Conservation (phyloP, 2,329 filamentous ascomycete species). For the Pyrenochaeta sp. region DNA sequence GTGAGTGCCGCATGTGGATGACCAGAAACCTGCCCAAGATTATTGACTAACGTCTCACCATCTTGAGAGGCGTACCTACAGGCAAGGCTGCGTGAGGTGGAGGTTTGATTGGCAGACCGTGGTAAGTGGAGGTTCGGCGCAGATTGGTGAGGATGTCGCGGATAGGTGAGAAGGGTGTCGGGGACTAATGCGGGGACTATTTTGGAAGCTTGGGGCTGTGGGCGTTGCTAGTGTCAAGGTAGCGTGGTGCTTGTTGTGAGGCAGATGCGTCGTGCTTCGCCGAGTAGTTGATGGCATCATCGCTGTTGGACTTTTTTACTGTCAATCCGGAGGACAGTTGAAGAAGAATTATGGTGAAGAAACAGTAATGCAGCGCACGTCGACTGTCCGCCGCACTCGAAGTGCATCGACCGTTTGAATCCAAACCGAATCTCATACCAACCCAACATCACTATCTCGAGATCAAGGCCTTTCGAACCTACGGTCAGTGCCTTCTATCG, state of each 20-base stretch:
- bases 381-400: too few relatives aligned
- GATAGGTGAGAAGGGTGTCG: not conserved
- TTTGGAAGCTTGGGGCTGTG: slow-evolving; percentile 3
- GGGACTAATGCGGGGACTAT: slow-evolving; percentile 5
- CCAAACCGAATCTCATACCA: not conserved
- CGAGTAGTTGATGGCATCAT: not conserved
- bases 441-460: not conserved
- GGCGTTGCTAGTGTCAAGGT: not conserved
- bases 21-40: not conserved
- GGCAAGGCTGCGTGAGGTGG: not conserved
- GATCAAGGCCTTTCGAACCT: not conserved
- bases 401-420: not conserved
- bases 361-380: too few relatives aligned
- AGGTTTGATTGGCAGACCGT: not conserved
- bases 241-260: not conserved
- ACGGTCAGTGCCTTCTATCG: not conserved
- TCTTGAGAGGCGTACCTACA: not conserved
- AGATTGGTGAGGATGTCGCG: not conserved
- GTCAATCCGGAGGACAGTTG: not conserved
- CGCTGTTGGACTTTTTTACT: not conserved
- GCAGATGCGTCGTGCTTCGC: not conserved
- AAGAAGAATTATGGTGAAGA: not conserved
- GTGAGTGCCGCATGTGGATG: slow-evolving; percentile 2
- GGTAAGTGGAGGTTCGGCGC: not conserved
- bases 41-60: not conserved